phyloP scores from a whole-genome alignment of 768 basidiomycete genomes.

The Harrya chromipes region DNA sequence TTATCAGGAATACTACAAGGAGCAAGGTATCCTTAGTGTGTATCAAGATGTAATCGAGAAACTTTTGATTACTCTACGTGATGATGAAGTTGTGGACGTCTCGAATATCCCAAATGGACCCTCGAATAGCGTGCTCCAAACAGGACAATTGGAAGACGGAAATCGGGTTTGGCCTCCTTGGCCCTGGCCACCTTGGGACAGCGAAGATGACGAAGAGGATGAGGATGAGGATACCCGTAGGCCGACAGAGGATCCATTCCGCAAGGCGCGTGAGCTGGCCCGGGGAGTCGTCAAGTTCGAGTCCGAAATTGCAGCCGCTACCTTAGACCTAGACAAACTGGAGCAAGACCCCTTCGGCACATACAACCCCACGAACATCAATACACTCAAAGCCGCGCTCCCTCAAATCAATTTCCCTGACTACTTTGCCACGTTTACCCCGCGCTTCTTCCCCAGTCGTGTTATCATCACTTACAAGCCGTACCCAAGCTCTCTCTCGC shows the following conservation, averaged over 20 bases:
- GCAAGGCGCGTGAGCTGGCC: constrained; percentile 61
- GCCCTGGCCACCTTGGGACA: constrained; percentile 87
- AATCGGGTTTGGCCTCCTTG: constrained; percentile 66
- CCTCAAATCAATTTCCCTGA: constrained; percentile 76
- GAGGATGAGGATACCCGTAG: constrained; percentile 40
- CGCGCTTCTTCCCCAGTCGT: constrained; percentile 68
- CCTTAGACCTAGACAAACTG: constrained; percentile 75
- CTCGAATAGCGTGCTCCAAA: constrained; percentile 31
- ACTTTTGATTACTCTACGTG: constrained; percentile 59
- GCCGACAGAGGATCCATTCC: constrained; percentile 29
- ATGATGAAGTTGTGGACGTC: constrained; percentile 32
- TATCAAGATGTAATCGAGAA: constrained; percentile 69
- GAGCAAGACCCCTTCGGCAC: constrained; percentile 80
- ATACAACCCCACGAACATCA: constrained; percentile 79
- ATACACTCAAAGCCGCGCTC: constrained; percentile 64
- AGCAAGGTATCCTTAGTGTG: constrained; percentile 60
- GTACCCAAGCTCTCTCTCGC: constrained; percentile 64
- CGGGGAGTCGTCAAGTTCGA: constrained; percentile 77
- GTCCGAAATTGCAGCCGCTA: constrained; percentile 68
- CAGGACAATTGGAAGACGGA: constrained; percentile 35
- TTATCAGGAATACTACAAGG: constrained; percentile 83
- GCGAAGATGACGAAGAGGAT: constrained; percentile 49
- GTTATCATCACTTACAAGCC: constrained; percentile 83
- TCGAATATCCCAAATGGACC: constrained; percentile 7
- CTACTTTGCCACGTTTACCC: constrained; percentile 86